Evolutionary conservation across 2,329 filamentous ascomycete species (phyloP), one percentile per base, ranked within the genome.

Genomic region (Cordyceps tenuipes): DNA sequence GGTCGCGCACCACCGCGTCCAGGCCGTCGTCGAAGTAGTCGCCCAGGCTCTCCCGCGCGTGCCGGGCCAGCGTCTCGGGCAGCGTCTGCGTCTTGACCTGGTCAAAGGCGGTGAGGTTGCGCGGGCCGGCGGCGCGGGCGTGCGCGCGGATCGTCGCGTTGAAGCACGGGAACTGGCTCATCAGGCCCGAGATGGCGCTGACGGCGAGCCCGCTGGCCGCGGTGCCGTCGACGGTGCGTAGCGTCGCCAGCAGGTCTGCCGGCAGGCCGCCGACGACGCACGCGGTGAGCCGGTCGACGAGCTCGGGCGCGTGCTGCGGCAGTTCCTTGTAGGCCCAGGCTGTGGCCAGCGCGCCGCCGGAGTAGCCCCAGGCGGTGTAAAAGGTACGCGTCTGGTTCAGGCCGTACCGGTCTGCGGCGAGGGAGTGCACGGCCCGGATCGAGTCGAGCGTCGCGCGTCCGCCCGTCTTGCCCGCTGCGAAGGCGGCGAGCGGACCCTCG

Each of bases 321-420:
- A 79, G 77, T n/a, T 83, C 66, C 51, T 83, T 79, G 15, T 77
- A 76, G 0, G 81, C 81, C 72, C 76, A 81, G 29, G 78, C 79
- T 2, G 72, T 78, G 0, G 80, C 80, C 19, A 83, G 63, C 1
- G 76, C 76, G 2, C 82, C 82, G 2, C 82, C 82, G 0, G 77
- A 81, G 64, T 83, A 84, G 0, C 82, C 82, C 79, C 80, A 83
- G 7, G 82, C 68, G 0, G 76, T 74, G 41, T 31, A n/a, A 0
- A 10, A 8, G 1, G 41, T 1, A 21, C 74, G 67, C 34, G 63
- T 54, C 3, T 71, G 64, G 0, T 65, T 79, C 9, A 77, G 59
- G 0, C 67, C 66, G n/a, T 72, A 68, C 7, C 49, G 59, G 53
- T 59, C 3, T 3, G 5, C 5, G 60, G 57, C 36, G 2, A 69